Evolutionary conservation across 306 rosid genomes (phyloP).

Genomic region (Ormosia emarginata): DNA sequence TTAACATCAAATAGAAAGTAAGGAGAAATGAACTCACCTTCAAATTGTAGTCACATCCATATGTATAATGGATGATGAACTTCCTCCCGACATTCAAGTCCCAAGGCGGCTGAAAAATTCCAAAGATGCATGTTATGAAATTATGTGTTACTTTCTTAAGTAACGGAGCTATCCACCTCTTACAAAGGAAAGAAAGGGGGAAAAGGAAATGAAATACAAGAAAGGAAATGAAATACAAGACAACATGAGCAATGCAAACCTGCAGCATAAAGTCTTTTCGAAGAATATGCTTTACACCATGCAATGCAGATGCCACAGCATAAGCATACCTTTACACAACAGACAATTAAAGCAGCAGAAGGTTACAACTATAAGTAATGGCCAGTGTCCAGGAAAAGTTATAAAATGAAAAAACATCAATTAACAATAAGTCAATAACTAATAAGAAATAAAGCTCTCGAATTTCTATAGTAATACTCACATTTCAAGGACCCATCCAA

Average conservation of each 20-base stretch:
- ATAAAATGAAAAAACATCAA: conserved; percentile 26
- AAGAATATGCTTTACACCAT: conserved; percentile 72
- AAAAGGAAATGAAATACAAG: neutral
- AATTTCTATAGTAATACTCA: conserved; percentile 40
- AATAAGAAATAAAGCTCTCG: neutral
- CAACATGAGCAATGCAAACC: conserved; percentile 40
- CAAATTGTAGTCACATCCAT: conserved; percentile 79
- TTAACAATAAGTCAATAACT: conserved; percentile 14
- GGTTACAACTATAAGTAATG: conserved; percentile 19
- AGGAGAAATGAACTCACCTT: conserved; percentile 46
- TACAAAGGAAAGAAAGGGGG: neutral
- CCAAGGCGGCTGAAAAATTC: conserved; percentile 86
- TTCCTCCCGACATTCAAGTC: conserved; percentile 52
- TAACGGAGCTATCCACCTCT: neutral
- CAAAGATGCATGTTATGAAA: conserved; percentile 19
- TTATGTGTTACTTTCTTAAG: neutral
- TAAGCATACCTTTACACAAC: conserved; percentile 76
- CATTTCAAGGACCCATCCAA: conserved; percentile 99
- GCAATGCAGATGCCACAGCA: conserved; percentile 94
- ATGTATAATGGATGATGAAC: conserved; percentile 80
- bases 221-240: neutral
- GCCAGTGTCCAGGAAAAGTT: conserved; percentile 17
- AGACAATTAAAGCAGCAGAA: conserved; percentile 29
- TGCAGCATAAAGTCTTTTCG: conserved; percentile 83
- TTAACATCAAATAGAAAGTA: neutral